Percentiles rank a stretch among this genome's conserved stretches.
Conservation (phyloP, 1,284 basidiomycete species). For the Ceratobasidium sp. region DNA sequence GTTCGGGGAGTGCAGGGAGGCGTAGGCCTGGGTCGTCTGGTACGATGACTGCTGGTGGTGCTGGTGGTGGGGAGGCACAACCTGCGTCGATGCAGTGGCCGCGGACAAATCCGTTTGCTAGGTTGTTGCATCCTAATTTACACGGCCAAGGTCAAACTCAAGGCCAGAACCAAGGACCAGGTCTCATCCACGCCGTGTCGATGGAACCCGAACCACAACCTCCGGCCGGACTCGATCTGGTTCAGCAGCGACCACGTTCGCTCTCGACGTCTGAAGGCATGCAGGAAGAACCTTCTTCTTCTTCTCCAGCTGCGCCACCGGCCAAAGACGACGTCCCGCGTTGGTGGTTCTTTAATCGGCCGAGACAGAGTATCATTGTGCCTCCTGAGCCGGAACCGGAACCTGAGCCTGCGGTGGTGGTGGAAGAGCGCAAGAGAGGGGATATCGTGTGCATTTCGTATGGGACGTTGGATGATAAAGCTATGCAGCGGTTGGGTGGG, state of each 20-base stretch:
- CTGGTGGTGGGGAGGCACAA: neutral
- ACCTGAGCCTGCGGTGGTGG: conserved; percentile 54
- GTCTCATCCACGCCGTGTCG: conserved; percentile 34
- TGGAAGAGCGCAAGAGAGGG: conserved; percentile 61
- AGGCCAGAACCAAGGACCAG: conserved; percentile 38
- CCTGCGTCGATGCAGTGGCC: conserved; percentile 39
- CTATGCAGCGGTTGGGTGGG: conserved; percentile 79
- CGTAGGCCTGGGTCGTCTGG: conserved; percentile 23
- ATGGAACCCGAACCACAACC: conserved; percentile 39
- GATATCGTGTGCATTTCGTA: conserved; percentile 80
- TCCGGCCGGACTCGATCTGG: neutral
- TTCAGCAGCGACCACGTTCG: conserved; percentile 13
- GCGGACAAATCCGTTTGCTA: conserved; percentile 35
- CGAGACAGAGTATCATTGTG: neutral
- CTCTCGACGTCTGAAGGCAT: conserved; percentile 35
- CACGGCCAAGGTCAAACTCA: conserved; percentile 3
- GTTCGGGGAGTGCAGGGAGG: conserved; percentile 10
- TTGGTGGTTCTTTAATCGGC: conserved; percentile 34
- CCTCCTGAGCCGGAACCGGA: conserved; percentile 61
- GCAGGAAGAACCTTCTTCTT: no score
- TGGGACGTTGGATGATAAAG: conserved; percentile 79
- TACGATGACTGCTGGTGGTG: no score
- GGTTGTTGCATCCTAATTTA: conserved; percentile 23
- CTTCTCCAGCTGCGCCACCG: conserved; percentile 8
- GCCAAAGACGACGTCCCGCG: conserved; percentile 17